phyloP scores from a whole-genome alignment of 2,329 filamentous ascomycete species.

The Ophiosphaerella narmari region DNA sequence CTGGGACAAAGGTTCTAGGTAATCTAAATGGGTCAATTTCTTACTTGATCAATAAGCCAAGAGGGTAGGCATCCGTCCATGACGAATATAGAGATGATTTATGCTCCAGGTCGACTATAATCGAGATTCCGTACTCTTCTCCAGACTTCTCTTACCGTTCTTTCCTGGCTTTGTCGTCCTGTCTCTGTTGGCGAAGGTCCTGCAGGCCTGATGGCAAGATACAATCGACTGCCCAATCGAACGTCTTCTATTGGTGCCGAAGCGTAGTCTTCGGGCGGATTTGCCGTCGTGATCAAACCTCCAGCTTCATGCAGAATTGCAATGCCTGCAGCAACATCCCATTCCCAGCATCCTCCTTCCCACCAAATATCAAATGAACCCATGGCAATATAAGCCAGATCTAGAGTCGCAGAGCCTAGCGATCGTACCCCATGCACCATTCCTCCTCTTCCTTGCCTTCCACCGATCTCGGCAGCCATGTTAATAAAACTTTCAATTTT shows the following conservation, averaged over 20 bases:
- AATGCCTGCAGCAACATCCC: conserved; percentile 78
- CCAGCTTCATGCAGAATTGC: conserved; percentile 75
- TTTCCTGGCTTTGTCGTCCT: conserved; percentile 69
- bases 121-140: conserved; percentile 68
- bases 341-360: conserved; percentile 83
- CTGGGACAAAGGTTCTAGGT: too few species aligned
- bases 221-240: conserved; percentile 68
- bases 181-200: conserved; percentile 65
- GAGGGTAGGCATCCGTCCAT: too few species aligned
- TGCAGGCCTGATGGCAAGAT: conserved; percentile 72
- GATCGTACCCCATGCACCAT: conserved; percentile 80
- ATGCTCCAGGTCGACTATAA: conserved; percentile 66
- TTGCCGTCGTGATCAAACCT: conserved; percentile 73
- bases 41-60: too few species aligned
- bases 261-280: conserved; percentile 65
- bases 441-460: conserved; percentile 68
- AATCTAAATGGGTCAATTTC: too few species aligned
- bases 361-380: conserved; percentile 81
- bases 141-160: conserved; percentile 75
- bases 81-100: background rate
- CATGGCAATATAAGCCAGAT: conserved; percentile 76
- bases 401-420: conserved; percentile 72
- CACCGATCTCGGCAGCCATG: conserved; percentile 70
- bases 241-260: conserved; percentile 64
- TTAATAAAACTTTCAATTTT: conserved; percentile 78